These are phyloP conservation scores for Trichoderma sp. DNA, from an alignment of 2,329 filamentous ascomycete genomes.

Conservation along the genomic window DNA sequence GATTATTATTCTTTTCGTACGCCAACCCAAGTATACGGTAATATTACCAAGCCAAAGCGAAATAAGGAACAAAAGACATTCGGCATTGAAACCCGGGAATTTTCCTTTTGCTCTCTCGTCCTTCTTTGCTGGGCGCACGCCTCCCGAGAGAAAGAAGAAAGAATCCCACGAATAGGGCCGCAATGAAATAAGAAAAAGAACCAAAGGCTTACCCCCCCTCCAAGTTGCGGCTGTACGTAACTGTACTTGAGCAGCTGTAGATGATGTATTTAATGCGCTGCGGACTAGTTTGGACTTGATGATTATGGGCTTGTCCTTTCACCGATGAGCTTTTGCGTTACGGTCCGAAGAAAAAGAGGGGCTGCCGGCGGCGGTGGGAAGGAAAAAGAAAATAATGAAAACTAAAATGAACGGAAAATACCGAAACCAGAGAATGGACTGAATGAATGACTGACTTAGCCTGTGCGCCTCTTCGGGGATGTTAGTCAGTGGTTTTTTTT, in stretches of 20 bases:
- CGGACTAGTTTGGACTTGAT: background rate
- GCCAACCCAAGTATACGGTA: background rate
- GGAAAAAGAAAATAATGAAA: background rate
- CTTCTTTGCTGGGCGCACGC: background rate
- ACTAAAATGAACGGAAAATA: background rate
- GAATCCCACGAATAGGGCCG: background rate
- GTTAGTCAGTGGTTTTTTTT: background rate
- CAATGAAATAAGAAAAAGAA: background rate
- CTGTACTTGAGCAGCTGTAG: background rate
- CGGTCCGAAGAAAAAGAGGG: background rate
- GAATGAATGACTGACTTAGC: background rate
- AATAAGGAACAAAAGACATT: background rate
- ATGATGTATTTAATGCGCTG: background rate
- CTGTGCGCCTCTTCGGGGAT: background rate
- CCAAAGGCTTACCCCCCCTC: background rate
- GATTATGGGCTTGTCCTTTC: background rate
- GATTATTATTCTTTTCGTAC: background rate
- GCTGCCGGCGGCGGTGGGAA: background rate
- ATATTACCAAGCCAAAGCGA: background rate
- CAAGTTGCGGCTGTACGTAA: background rate
- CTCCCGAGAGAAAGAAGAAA: background rate
- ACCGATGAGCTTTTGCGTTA: slow-evolving; percentile 1
- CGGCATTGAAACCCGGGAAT: background rate
- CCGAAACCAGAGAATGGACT: background rate
- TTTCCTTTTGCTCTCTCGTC: background rate